Conservation (phyloP, 306 rosid genomes). For the Leucaena leucocephala region DNA sequence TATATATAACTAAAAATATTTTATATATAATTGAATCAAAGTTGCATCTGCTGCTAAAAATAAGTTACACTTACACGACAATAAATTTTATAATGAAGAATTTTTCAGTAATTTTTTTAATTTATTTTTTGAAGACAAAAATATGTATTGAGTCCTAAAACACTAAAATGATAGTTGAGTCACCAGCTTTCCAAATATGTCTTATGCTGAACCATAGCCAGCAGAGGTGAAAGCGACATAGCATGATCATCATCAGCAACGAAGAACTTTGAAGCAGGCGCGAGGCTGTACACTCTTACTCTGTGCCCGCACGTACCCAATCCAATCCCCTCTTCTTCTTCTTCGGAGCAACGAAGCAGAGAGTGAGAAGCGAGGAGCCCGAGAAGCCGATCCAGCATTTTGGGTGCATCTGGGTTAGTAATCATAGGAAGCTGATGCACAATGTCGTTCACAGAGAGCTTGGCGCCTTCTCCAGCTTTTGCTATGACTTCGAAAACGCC, state of each 20-base stretch:
- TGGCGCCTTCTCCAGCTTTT: slow-evolving; percentile 36
- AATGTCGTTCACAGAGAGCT: slow-evolving; percentile 42
- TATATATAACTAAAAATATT: too few relatives aligned
- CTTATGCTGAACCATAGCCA: slow-evolving; percentile 9
- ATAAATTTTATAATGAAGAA: too few relatives aligned
- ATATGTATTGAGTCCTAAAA: too few relatives aligned
- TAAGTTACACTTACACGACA: too few relatives aligned
- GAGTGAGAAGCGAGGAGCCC: slow-evolving; percentile 45
- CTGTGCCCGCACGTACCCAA: not conserved
- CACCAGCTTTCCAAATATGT: not conserved
- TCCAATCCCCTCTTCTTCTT: not conserved
- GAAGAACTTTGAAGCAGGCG: slow-evolving; percentile 2
- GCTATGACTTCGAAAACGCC: slow-evolving; percentile 54
- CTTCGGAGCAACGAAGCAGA: slow-evolving; percentile 39
- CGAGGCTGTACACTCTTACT: not conserved
- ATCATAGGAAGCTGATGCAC: slow-evolving; percentile 34
- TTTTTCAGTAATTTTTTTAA: too few relatives aligned
- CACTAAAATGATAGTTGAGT: not conserved
- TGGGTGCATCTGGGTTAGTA: slow-evolving; percentile 36
- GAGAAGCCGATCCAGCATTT: slow-evolving; percentile 52
- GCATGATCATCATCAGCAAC: not conserved
- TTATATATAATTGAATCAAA: too few relatives aligned
- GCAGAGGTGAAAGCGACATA: not conserved
- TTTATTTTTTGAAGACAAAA: not conserved
- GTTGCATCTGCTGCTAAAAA: too few relatives aligned